These are phyloP conservation scores for Ophiosphaerella herpotricha DNA, from an alignment of 2,329 filamentous ascomycete species.

Conservation along the genomic window DNA sequence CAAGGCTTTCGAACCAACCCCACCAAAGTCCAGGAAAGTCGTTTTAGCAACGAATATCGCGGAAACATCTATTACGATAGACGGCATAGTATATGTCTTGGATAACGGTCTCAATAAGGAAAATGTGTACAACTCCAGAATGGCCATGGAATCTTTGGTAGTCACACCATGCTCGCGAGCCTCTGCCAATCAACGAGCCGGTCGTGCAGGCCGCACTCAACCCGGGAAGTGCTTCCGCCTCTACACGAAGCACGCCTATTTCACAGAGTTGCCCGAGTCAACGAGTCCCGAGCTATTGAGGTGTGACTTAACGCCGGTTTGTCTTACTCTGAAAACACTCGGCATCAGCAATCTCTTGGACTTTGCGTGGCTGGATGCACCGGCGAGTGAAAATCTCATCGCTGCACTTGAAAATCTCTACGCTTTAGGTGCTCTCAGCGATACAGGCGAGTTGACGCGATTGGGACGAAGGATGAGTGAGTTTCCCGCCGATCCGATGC, in stretches of 20 bases:
- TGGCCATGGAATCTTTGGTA: constrained; percentile 89
- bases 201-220: constrained; percentile 87
- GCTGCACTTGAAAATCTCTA: constrained; percentile 89
- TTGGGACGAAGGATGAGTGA: constrained; percentile 93
- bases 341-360: constrained; percentile 91
- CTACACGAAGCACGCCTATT: constrained; percentile 91
- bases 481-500: constrained; percentile 89
- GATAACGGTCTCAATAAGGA: constrained; percentile 96
- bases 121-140: constrained; percentile 88
- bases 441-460: constrained; percentile 86
- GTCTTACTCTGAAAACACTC: constrained; percentile 79
- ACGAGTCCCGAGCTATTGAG: constrained; percentile 93
- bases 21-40: constrained; percentile 82
- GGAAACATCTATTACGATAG: constrained; percentile 92
- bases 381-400: constrained; percentile 86
- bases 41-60: constrained; percentile 96
- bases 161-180: constrained; percentile 91
- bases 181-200: constrained; percentile 89
- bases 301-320: constrained; percentile 81
- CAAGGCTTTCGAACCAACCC: constrained; percentile 87
- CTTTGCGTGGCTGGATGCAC: constrained; percentile 96
- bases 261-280: constrained; percentile 92
- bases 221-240: constrained; percentile 92
- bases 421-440: constrained; percentile 85
- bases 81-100: constrained; percentile 94